A percentile compares a stretch with the other conserved stretches of the same genome.
Evolutionary conservation across 768 basidiomycete species (phyloP).

Genomic region (Lentinula boryana): DNA sequence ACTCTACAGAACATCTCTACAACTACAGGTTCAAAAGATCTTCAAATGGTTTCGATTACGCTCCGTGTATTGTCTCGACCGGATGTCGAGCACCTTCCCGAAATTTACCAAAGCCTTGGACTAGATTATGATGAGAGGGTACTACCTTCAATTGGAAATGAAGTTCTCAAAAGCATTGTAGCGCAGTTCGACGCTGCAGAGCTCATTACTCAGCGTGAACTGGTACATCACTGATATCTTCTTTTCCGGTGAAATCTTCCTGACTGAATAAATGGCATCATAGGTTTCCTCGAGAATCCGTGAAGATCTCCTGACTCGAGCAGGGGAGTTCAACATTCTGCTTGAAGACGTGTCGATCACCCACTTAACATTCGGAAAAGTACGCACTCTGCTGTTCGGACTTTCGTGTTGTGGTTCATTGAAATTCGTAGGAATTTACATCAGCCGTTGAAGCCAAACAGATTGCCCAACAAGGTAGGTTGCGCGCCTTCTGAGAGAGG

Average conservation of each 20-base stretch:
- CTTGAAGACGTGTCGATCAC: slow-evolving; percentile 98
- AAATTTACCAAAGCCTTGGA: slow-evolving; percentile 93
- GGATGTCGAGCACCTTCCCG: slow-evolving; percentile 79
- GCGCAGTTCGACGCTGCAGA: slow-evolving; percentile 98
- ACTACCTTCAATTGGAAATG: slow-evolving; percentile 94
- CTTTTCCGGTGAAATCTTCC: background rate
- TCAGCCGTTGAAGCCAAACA: slow-evolving; percentile 99
- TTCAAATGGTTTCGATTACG: slow-evolving; percentile 98
- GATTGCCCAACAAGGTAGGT: slow-evolving; percentile 93
- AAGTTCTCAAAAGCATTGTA: slow-evolving; percentile 96
- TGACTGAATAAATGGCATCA: background rate
- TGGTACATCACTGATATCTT: slow-evolving; percentile 47
- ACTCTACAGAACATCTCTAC: slow-evolving; percentile 89
- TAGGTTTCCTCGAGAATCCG: slow-evolving; percentile 90
- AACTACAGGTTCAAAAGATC: slow-evolving; percentile 95
- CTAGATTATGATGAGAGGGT: slow-evolving; percentile 98
- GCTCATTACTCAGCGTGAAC: slow-evolving; percentile 95
- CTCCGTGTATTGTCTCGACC: slow-evolving; percentile 93
- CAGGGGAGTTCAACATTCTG: slow-evolving; percentile 92
- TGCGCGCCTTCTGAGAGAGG: background rate
- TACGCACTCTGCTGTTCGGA: slow-evolving; percentile 19
- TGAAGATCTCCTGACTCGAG: slow-evolving; percentile 86
- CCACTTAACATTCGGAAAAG: slow-evolving; percentile 84
- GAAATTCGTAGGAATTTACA: slow-evolving; percentile 67
- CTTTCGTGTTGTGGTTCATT: slow-evolving; percentile 5